Percentiles rank a stretch among this genome's conserved stretches.
Evolutionary conservation across 768 basidiomycete species (phyloP).

Genomic region (Podaxis sp.): DNA sequence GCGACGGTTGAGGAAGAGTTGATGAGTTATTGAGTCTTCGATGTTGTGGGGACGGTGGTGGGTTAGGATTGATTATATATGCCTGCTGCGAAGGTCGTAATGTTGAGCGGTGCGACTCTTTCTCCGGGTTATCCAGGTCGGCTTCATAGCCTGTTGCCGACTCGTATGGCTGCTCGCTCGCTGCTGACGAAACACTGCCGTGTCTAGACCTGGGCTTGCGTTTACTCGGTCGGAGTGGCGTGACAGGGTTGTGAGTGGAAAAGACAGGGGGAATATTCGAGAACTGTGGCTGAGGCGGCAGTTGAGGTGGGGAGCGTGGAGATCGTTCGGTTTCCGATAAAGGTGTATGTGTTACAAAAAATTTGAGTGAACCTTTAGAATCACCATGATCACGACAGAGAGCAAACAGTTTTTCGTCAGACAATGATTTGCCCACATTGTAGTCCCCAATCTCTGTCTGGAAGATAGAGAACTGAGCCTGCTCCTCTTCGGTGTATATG

Average conservation of each 20-base stretch:
- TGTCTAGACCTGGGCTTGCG: conserved; percentile 56
- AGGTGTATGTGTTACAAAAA: conserved; percentile 71
- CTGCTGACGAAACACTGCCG: conserved; percentile 65
- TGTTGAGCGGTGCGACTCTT: conserved; percentile 42
- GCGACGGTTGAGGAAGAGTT: conserved; percentile 5
- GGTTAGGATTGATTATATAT: conserved; percentile 20
- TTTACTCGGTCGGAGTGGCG: conserved; percentile 51
- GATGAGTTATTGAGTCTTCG: conserved; percentile 35
- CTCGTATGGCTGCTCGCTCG: conserved; percentile 59
- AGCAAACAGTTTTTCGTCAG: conserved; percentile 67
- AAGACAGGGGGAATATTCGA: conserved; percentile 27
- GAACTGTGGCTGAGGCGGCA: conserved; percentile 32
- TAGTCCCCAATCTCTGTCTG: conserved; percentile 83
- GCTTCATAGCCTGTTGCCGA: conserved; percentile 68
- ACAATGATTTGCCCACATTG: conserved; percentile 72
- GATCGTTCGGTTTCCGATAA: conserved; percentile 58
- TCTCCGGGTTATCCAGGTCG: conserved; percentile 62
- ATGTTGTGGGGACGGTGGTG: conserved; percentile 39
- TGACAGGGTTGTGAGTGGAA: conserved; percentile 37
- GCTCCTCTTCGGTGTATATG: conserved; percentile 81
- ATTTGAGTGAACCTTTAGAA: conserved; percentile 77
- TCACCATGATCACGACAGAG: conserved; percentile 77
- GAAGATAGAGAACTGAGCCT: conserved; percentile 75
- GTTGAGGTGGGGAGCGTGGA: conserved; percentile 25
- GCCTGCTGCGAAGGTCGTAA: conserved; percentile 37